Conservation (phyloP, 306 rosid genomes). For the Lupinus albus region DNA sequence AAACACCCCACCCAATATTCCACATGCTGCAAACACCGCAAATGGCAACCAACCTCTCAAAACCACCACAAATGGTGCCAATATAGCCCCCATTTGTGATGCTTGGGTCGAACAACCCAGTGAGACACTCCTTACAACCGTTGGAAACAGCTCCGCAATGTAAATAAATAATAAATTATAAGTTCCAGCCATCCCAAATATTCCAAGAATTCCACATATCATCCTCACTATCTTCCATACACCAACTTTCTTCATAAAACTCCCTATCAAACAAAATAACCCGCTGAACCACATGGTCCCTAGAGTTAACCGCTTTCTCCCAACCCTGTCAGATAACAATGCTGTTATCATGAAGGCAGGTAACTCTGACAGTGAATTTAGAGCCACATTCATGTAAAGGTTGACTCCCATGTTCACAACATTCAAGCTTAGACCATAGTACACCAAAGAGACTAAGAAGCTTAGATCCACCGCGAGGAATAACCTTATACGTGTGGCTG, state of each 20-base stretch:
- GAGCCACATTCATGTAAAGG: slow-evolving; percentile 55
- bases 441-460: slow-evolving; percentile 64
- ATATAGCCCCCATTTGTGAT: slow-evolving; percentile 68
- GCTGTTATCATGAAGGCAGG: slow-evolving; percentile 65
- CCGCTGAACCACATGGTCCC: slow-evolving; percentile 71
- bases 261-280: slow-evolving; percentile 53
- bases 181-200: slow-evolving; percentile 77
- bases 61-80: slow-evolving; percentile 72
- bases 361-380: slow-evolving; percentile 69
- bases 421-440: slow-evolving; percentile 67
- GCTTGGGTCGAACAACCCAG: slow-evolving; percentile 65
- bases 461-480: slow-evolving; percentile 54
- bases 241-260: slow-evolving; percentile 42
- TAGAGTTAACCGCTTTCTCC: slow-evolving; percentile 49
- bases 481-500: slow-evolving; percentile 54
- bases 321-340: slow-evolving; percentile 49
- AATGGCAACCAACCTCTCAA: slow-evolving; percentile 63
- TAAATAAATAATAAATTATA: slow-evolving; percentile 64
- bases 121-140: slow-evolving; percentile 69
- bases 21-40: slow-evolving; percentile 58
- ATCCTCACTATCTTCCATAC: slow-evolving; percentile 49
- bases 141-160: slow-evolving; percentile 66
- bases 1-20: slow-evolving; percentile 50
- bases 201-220: slow-evolving; percentile 64
- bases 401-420: slow-evolving; percentile 63